phyloP scores from a whole-genome alignment of 768 basidiomycete species.

The Suillus placidus region DNA sequence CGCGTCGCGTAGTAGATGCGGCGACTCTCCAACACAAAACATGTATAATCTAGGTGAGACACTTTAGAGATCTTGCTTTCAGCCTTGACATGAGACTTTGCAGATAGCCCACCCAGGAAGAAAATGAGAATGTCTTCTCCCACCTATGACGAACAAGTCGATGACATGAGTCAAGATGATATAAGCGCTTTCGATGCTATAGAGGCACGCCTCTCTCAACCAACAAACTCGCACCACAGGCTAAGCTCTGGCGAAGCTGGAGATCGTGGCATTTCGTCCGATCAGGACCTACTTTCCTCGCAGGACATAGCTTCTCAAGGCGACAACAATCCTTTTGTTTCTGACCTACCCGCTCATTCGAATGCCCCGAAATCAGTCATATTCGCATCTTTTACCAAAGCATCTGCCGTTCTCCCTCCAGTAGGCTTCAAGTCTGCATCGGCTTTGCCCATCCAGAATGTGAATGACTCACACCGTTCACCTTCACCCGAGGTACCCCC shows the following conservation, averaged over 20 bases:
- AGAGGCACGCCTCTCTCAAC: conserved; percentile 48
- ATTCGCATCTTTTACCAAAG: conserved; percentile 23
- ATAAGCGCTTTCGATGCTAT: conserved; percentile 56
- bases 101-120: conserved; percentile 42
- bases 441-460: conserved; percentile 1
- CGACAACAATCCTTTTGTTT: conserved; percentile 26
- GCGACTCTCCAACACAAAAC: neutral
- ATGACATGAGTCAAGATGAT: conserved; percentile 56
- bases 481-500: conserved; percentile 43
- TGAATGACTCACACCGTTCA: conserved; percentile 19
- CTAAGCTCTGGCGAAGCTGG: neutral
- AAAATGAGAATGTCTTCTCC: conserved; percentile 68
- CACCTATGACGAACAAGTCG: conserved; percentile 57
- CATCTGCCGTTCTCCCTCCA: conserved; percentile 15
- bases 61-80: too few species aligned
- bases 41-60: conserved; percentile 1
- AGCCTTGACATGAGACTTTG: neutral
- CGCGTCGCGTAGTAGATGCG: conserved; percentile 9
- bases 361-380: conserved; percentile 10
- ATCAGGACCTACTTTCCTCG: neutral
- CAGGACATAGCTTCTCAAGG: conserved; percentile 13
- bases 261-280: neutral
- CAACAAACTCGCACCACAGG: neutral
- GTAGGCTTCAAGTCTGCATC: conserved; percentile 1
- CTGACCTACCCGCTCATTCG: neutral